These are phyloP conservation scores for Talaromyces verruculosus DNA, from an alignment of 2,329 filamentous ascomycete species.

Conservation along the genomic window DNA sequence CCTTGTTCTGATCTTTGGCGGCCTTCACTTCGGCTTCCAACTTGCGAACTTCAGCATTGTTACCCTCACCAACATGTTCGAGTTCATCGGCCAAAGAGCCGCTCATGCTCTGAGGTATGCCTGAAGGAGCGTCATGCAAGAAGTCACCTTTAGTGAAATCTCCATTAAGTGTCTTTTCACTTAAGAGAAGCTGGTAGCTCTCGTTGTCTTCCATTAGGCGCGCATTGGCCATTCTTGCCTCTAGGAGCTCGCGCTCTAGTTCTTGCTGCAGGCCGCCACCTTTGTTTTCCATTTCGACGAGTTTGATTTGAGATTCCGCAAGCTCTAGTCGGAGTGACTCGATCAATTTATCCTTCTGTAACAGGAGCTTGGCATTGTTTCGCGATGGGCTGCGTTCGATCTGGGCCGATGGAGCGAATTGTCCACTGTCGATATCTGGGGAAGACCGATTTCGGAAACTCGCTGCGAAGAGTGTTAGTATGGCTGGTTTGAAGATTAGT, in stretches of 20 bases:
- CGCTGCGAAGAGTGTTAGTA: conserved; percentile 29
- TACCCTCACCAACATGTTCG: conserved; percentile 63
- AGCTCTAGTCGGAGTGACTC: conserved; percentile 88
- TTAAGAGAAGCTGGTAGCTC: conserved; percentile 91
- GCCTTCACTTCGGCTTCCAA: conserved; percentile 77
- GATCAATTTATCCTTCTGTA: conserved; percentile 96
- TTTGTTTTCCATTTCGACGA: conserved; percentile 90
- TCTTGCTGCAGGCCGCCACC: conserved; percentile 84
- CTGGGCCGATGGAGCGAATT: conserved; percentile 83
- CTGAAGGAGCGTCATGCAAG: conserved; percentile 56
- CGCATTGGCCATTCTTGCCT: conserved; percentile 93
- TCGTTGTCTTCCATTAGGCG: conserved; percentile 98
- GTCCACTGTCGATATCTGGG: conserved; percentile 68
- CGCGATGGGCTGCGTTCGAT: conserved; percentile 83
- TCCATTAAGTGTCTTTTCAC: conserved; percentile 92
- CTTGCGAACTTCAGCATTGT: conserved; percentile 58
- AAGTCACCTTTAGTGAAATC: conserved; percentile 85
- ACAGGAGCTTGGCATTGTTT: conserved; percentile 82
- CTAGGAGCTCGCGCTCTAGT: conserved; percentile 85
- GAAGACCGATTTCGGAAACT: conserved; percentile 54
- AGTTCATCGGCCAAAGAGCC: conserved; percentile 83
- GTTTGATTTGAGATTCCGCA: conserved; percentile 91
- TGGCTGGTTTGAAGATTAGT: no score
- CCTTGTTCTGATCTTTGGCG: conserved; percentile 93
- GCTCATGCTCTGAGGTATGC: conserved; percentile 49